Evolutionary conservation across 139 green algal genomes (phyloP), one percentile per base, ranked within the genome.

Genomic region (Chlamydomonas incerta): DNA sequence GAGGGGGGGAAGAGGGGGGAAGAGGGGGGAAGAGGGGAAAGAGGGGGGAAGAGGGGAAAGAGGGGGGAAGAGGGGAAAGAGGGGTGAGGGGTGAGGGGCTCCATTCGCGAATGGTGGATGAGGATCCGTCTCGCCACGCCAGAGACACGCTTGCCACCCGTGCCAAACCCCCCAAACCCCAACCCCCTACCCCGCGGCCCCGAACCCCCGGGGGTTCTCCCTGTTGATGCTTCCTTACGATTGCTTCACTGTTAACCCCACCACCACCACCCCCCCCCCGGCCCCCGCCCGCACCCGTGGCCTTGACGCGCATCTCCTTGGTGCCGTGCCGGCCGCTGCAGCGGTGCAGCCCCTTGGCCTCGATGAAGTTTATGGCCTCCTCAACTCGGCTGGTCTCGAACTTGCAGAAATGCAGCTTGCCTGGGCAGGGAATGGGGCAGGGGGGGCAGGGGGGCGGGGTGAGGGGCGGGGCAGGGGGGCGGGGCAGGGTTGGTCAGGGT

Each of bases 341-440:
- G 57, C 87, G 89, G 88, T 99, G 97, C 81, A 99, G 90, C 11
- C 94, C 91, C 87, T 99, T 99, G 33, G 94, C 93, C 82, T 98
- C 87, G 60, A 99, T 99, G 92, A 99, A 99, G 68, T 96, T 91
- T 0, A 99, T 89, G 81, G 88, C 95, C 63, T 98, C 93, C 13
- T 97, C 81, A 20, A 99, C 87, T 24, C 95, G 94, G 8, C 71
- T 87, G 0, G 94, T 99, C 90, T 99, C 96, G 94, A 99, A 99
- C 90, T 99, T 99, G 24, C 99, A 96, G 93, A 99, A 99, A 90
- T 99, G 98, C 73, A 99, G 92, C 65, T 89, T 86, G 21, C 91
- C 91, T 94, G 86, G 29, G 17, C 50, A 10, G 50, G 11, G 50
- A 14, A 23, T 4, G 55, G 18, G 60, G 60, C 17, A 2, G 3